These are phyloP conservation scores for Acanthamoeba triangularis DNA, from an alignment of 208 protist genomes.

Conservation along the genomic window DNA sequence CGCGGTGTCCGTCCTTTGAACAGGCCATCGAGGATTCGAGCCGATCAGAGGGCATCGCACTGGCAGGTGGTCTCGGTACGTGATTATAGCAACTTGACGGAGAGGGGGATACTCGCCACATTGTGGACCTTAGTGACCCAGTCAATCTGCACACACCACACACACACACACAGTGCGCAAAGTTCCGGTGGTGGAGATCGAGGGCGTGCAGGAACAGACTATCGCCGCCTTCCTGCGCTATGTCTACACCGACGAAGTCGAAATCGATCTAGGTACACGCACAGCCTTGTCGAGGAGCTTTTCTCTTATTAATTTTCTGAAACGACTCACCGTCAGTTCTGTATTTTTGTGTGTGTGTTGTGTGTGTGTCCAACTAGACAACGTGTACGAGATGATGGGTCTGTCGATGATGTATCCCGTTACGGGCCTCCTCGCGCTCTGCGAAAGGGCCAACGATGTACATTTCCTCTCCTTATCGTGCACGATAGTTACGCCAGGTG, in stretches of 20 bases:
- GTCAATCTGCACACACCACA: neutral
- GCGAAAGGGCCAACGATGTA: conserved; percentile 2
- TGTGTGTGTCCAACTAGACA: no score
- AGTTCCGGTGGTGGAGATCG: conserved; percentile 43
- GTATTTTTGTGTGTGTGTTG: no score
- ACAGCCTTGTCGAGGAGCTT: no score
- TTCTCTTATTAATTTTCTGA: no score
- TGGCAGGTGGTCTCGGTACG: neutral
- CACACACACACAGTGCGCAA: neutral
- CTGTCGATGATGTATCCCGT: conserved; percentile 14
- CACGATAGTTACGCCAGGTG: neutral
- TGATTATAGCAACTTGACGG: neutral
- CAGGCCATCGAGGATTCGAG: conserved; percentile 11
- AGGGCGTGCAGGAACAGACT: conserved; percentile 4
- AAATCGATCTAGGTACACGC: conserved; percentile 11
- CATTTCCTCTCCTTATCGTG: neutral
- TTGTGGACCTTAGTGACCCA: no score
- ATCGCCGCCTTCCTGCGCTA: conserved; percentile 7
- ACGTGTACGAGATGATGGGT: no score
- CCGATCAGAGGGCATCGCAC: conserved; percentile 3
- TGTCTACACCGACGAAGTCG: conserved; percentile 26
- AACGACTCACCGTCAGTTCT: neutral
- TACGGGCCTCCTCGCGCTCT: neutral
- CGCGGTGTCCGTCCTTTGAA: neutral
- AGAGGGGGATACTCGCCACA: no score